Percentiles rank a stretch among this genome's conserved stretches.
phyloP scores from a whole-genome alignment of 1,284 basidiomycete species.

The Ustilago curta region DNA sequence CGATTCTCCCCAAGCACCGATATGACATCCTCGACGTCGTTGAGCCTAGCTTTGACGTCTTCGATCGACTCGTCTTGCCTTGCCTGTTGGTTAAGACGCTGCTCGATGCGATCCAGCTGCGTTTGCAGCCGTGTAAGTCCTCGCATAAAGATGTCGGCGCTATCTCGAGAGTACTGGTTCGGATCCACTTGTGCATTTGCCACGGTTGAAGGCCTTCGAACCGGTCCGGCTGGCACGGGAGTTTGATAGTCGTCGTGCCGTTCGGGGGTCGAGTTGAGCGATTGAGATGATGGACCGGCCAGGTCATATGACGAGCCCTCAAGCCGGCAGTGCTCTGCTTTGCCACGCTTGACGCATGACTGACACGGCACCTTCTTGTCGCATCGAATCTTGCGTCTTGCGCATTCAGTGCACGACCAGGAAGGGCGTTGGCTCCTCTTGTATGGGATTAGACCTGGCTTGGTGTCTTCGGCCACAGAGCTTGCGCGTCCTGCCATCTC shows the following conservation, averaged over 20 bases:
- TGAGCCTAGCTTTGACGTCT: conserved; percentile 38
- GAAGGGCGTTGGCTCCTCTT: conserved; percentile 49
- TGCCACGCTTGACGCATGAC: conserved; percentile 52
- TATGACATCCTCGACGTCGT: conserved; percentile 42
- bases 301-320: conserved; percentile 24
- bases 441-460: conserved; percentile 27
- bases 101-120: conserved; percentile 48
- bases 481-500: conserved; percentile 17
- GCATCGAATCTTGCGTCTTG: conserved; percentile 55
- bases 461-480: conserved; percentile 8
- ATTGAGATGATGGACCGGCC: conserved; percentile 20
- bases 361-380: conserved; percentile 58
- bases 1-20: conserved; percentile 37
- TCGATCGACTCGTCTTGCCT: conserved; percentile 24
- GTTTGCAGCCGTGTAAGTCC: conserved; percentile 27
- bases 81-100: conserved; percentile 20
- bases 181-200: conserved; percentile 4
- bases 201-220: conserved; percentile 17
- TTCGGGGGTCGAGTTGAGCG: conserved; percentile 8
- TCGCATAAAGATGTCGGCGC: conserved; percentile 17
- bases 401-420: conserved; percentile 60
- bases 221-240: conserved; percentile 6
- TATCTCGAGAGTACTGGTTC: not conserved
- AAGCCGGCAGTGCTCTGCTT: conserved; percentile 42
- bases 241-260: conserved; percentile 14